Evolutionary conservation across 371 early-diverging fungal species (phyloP).

Genomic region (Rhizomucor miehei): DNA sequence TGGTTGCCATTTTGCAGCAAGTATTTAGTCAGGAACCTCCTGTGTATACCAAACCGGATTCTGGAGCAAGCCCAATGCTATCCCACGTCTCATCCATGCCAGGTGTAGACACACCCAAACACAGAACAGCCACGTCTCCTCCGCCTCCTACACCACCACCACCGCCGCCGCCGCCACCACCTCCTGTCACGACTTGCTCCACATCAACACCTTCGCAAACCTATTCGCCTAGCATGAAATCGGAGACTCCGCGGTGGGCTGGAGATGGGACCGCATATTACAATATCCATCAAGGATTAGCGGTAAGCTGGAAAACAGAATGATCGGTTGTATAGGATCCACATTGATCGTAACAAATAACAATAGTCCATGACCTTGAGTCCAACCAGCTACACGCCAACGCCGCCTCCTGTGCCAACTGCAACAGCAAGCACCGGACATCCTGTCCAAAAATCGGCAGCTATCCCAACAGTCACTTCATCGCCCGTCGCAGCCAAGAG

Average conservation of each 20-base stretch:
- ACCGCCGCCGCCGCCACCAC: constrained; percentile 14
- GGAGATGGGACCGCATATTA: constrained; percentile 42
- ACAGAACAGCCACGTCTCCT: constrained; percentile 12
- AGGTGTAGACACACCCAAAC: constrained; percentile 24
- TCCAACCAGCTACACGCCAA: constrained; percentile 10
- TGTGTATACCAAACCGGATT: constrained; percentile 63
- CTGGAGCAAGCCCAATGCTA: constrained; percentile 9
- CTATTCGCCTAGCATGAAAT: constrained; percentile 16
- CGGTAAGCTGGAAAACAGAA: constrained; percentile 17
- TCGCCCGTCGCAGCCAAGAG: constrained; percentile 3
- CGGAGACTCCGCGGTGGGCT: constrained; percentile 22
- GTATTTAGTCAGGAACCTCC: constrained; percentile 80
- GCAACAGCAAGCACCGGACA: constrained; percentile 6
- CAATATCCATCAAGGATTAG: constrained; percentile 42
- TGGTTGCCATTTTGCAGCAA: constrained; percentile 66
- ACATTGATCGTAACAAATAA: neutral
- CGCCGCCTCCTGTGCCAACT: constrained; percentile 11
- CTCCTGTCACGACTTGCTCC: constrained; percentile 25
- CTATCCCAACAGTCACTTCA: constrained; percentile 8
- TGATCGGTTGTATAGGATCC: neutral
- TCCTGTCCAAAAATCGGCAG: neutral
- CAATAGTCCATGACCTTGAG: constrained; percentile 29
- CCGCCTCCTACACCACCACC: constrained; percentile 21
- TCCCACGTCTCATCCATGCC: constrained; percentile 12
- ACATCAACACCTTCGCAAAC: constrained; percentile 23